These are phyloP conservation scores for Mycena vulgaris DNA, from an alignment of 768 basidiomycete genomes.

Conservation along the genomic window DNA sequence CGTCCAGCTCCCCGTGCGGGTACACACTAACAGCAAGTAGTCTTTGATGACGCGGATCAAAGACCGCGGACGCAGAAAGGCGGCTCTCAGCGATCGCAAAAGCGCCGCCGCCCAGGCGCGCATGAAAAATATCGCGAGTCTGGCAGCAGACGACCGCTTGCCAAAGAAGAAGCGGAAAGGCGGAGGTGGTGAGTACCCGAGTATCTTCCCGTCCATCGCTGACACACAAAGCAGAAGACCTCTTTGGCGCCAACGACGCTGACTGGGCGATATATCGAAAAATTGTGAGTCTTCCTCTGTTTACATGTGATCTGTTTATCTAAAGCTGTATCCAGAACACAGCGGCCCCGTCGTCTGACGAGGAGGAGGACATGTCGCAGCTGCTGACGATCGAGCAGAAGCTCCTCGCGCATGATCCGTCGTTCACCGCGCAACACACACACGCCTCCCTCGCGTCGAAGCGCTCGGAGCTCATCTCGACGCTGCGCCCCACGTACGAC, in stretches of 20 bases:
- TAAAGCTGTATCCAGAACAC: constrained; percentile 68
- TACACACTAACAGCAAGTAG: constrained; percentile 52
- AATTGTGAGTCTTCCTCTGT: constrained; percentile 70
- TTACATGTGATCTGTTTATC: neutral
- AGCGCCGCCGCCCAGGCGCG: constrained; percentile 95
- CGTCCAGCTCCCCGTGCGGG: neutral
- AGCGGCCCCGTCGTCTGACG: constrained; percentile 81
- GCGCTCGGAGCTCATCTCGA: constrained; percentile 87
- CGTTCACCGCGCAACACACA: constrained; percentile 87
- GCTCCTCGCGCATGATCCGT: constrained; percentile 86
- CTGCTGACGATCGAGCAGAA: constrained; percentile 85
- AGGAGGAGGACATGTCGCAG: constrained; percentile 89
- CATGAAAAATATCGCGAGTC: constrained; percentile 95
- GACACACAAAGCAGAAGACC: constrained; percentile 75
- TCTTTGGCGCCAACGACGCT: constrained; percentile 93
- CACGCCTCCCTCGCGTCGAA: constrained; percentile 83
- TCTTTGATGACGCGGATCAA: constrained; percentile 88
- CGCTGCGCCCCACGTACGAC: constrained; percentile 86
- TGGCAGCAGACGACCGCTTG: constrained; percentile 90
- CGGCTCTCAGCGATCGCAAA: constrained; percentile 91
- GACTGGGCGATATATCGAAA: constrained; percentile 99
- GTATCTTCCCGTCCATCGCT: constrained; percentile 3
- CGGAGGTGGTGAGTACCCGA: constrained; percentile 72
- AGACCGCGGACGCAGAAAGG: constrained; percentile 83
- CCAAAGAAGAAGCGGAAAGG: constrained; percentile 90